Base-by-base conservation (phyloP, 768 basidiomycete genomes). In the Auricularia cornea region DNA sequence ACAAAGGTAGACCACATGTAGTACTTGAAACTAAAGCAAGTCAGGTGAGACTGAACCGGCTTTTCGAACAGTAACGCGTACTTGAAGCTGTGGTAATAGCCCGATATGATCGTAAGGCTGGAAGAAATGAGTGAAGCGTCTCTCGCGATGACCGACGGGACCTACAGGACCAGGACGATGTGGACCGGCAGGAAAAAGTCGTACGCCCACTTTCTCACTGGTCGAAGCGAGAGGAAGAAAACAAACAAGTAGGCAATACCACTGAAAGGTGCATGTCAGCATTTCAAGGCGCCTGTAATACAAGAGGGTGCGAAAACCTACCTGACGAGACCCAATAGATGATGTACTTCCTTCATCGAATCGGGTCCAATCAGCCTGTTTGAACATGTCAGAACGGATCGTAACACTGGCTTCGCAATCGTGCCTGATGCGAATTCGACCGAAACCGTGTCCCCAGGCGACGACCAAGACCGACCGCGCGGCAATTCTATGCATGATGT, bases 1-100 rank as follows among this genome's bases (percentile, higher is more conserved):
- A 80, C 66, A 61, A 81, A 71, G 26, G 74, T 75, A 18, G 81
- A 79, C 80, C 80, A 81, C 59, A 83, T 73, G 65, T 79, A 81
- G 59, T 52, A 41, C 12, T 3, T 52, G 48, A 62, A 48, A 59
- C 66, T 68, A n/a, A 71, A 76, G 64, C 70, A 75, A 20, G 62
- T 41, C 48, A 23, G 18, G 60, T 66, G 26, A 59, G 14, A 29
- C 29, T 33, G 59, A 23, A 48, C n/a, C n/a, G n/a, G n/a, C n/a
- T n/a, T n/a, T n/a, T n/a, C n/a, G n/a, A n/a, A n/a, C n/a, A n/a
- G n/a, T n/a, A n/a, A n/a, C n/a, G n/a, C n/a, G 35, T 31, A 52
- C 44, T 48, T 48, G 44, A 48, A 48, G 44, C 44, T 48, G 44
- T 48, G 44, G 44, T 48, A 48, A 23, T 48, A 48, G 20, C 20